Evolutionary conservation across 2,329 filamentous ascomycete species (phyloP), one percentile per base, ranked within the genome.

Genomic region (Colletotrichum tabaci): DNA sequence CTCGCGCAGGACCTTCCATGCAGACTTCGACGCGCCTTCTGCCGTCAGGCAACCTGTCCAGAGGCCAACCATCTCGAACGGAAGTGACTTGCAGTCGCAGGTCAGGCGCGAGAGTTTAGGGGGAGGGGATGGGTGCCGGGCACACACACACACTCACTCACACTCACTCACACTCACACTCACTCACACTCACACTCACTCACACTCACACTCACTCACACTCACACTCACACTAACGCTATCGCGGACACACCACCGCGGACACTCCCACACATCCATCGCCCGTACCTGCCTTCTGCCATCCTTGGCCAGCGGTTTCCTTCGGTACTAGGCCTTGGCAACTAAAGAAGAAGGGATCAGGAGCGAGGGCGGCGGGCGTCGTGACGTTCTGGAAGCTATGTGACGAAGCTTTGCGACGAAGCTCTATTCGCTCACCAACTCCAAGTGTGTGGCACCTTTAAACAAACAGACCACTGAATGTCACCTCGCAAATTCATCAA

Each of bases 21-120:
- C 68, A 71, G 68, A 57, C 64, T 71, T 71, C 68, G 68, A 71
- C 68, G 52, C 68, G 58, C 52, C 68, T 71, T 71, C 68, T 71
- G 64, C 68, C 68, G 46, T 62, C 57, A 13, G 9, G 4, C 56
- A 69, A 47, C 9, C 61, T 58, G 46, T 38, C 21, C 30, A 56
- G 35, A 56, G 15, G 18, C 35, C 53, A 56, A 56, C 53, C 53
- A 42, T 30, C 38, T 60, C 49, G 40, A 42, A 49, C 21, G 55
- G 58, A 62, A n/a, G 65, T 67, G 62, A 69, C 53, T 60, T 69
- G 61, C 30, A 67, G 44, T 42, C n/a, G 12, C 23, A 53, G 61
- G 42, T 58, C 52, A 52, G 56, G 46, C 40, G 30, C 38, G 18
- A 23, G 30, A 9, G 23, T 6, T 30, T 30, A 38, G 30, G 44